These are phyloP conservation scores for Brachypodium distachyon DNA, from an alignment of 202 grass and related monocot species.

Conservation along the genomic window DNA sequence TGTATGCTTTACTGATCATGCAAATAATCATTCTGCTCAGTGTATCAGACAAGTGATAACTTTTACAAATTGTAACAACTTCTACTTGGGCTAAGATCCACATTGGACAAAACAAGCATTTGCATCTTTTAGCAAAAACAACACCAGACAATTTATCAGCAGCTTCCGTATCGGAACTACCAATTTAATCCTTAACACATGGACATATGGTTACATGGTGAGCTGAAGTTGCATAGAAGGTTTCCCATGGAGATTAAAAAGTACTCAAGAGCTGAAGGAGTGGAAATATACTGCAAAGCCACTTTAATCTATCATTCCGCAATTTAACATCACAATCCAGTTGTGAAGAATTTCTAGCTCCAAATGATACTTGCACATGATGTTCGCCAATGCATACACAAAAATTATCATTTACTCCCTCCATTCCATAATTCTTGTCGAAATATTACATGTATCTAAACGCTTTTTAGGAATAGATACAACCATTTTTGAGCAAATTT, in stretches of 20 bases:
- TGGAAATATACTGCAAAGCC: neutral
- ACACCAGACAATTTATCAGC: neutral
- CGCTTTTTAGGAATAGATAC: too few relatives aligned
- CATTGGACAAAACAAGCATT: neutral
- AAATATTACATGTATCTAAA: too few relatives aligned
- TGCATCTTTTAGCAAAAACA: neutral
- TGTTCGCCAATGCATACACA: neutral
- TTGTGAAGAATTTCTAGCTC: slow-evolving; percentile 13
- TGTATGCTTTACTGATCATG: neutral
- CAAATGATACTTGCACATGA: neutral
- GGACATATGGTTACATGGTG: neutral
- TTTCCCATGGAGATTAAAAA: neutral
- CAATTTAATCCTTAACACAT: neutral
- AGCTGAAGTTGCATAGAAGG: neutral
- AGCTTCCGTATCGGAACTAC: neutral
- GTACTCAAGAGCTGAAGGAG: neutral
- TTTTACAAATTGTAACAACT: neutral
- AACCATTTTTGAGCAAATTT: too few relatives aligned
- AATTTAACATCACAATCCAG: neutral
- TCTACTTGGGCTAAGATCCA: neutral
- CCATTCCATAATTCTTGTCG: too few relatives aligned
- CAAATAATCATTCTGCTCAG: neutral
- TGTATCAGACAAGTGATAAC: neutral
- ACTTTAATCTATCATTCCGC: neutral
- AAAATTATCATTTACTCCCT: neutral